A percentile compares a stretch with the other conserved stretches of the same genome.
Conservation (phyloP, 2,329 filamentous ascomycete genomes). For the Hypoxylon sp. region DNA sequence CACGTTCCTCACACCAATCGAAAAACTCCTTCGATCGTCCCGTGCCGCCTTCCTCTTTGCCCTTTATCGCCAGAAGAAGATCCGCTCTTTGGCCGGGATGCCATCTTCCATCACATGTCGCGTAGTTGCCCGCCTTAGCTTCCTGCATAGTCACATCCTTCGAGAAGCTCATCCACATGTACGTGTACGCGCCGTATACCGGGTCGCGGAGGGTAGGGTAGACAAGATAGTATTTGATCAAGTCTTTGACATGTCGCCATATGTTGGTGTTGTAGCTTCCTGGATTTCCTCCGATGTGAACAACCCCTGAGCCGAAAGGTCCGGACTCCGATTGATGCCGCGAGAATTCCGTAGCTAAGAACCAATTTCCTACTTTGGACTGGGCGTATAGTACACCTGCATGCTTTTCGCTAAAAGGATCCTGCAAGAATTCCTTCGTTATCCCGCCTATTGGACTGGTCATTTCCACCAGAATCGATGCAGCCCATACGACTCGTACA, state of each 20-base stretch:
- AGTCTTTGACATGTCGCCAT: conserved; percentile 30
- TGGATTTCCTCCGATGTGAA: conserved; percentile 41
- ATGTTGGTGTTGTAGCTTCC: conserved; percentile 42
- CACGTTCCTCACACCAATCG: conserved; percentile 41
- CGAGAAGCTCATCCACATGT: conserved; percentile 47
- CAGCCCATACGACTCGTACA: conserved; percentile 44
- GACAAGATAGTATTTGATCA: conserved; percentile 23
- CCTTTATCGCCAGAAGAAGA: conserved; percentile 36
- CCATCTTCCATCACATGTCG: conserved; percentile 46
- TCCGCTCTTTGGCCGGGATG: conserved; percentile 45
- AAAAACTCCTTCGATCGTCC: conserved; percentile 41
- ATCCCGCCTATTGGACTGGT: conserved; percentile 39
- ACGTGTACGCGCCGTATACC: conserved; percentile 43
- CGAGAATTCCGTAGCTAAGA: conserved; percentile 44
- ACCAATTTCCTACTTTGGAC: conserved; percentile 45
- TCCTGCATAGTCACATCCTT: conserved; percentile 39
- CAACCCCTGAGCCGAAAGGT: conserved; percentile 8
- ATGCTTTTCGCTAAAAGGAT: conserved; percentile 23
- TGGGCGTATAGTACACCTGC: conserved; percentile 38
- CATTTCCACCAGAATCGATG: conserved; percentile 44
- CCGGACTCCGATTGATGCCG: conserved; percentile 33
- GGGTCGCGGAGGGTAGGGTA: conserved; percentile 27
- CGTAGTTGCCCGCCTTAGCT: conserved; percentile 40
- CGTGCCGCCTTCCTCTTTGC: conserved; percentile 36
- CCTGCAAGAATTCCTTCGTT: conserved; percentile 34